phyloP scores from a whole-genome alignment of 2,329 filamentous ascomycete genomes.

The Pseudogymnoascus sp. region DNA sequence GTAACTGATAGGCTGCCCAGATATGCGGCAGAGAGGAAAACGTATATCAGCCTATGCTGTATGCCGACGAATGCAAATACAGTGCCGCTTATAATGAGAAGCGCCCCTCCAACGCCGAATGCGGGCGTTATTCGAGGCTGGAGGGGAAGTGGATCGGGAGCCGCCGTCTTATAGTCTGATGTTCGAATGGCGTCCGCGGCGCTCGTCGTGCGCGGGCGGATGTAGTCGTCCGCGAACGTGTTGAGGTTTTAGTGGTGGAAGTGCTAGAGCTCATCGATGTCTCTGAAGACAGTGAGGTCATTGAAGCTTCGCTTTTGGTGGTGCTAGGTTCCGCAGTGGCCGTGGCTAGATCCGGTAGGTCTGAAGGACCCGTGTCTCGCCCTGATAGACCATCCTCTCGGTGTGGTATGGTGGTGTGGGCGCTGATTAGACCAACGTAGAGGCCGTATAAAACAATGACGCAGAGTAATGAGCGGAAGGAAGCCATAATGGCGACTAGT shows the following conservation, averaged over 20 bases:
- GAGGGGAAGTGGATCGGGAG: constrained; percentile 53
- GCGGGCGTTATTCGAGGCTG: constrained; percentile 71
- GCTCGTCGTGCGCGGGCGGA: neutral
- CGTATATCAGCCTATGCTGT: constrained; percentile 72
- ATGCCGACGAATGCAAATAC: constrained; percentile 72
- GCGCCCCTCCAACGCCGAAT: constrained; percentile 68
- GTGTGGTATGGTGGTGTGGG: neutral
- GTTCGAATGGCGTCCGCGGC: constrained; percentile 3
- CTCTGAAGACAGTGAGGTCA: constrained; percentile 1
- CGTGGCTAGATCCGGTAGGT: constrained; percentile 3
- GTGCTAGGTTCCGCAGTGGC: constrained; percentile 4
- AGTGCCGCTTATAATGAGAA: constrained; percentile 68
- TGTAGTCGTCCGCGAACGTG: constrained; percentile 4
- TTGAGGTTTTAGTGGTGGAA: neutral
- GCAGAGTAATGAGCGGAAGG: constrained; percentile 6
- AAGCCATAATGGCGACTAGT: constrained; percentile 9
- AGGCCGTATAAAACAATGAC: neutral
- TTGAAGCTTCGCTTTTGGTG: constrained; percentile 9
- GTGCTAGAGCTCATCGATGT: neutral
- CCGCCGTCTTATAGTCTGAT: constrained; percentile 1
- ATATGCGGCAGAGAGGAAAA: constrained; percentile 73
- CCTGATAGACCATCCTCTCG: neutral
- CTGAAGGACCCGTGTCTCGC: constrained; percentile 2
- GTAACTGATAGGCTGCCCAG: constrained; percentile 66
- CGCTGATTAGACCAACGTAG: constrained; percentile 7